Evolutionary conservation across 352 stramenopile genomes (phyloP), one percentile per base, ranked within the genome.

Genomic region (Phytophthora niederhauseri): DNA sequence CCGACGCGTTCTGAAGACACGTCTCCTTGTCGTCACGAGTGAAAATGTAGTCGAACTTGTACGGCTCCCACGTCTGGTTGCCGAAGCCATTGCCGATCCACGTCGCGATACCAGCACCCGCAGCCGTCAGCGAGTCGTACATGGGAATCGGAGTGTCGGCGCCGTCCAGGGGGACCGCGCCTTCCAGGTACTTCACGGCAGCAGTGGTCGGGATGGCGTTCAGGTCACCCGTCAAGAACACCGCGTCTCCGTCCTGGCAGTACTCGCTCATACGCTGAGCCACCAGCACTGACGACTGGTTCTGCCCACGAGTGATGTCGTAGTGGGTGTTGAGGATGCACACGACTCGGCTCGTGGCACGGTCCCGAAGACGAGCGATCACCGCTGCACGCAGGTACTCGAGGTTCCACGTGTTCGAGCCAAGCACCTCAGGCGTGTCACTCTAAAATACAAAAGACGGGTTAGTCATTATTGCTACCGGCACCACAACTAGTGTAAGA

Each of bases 251-350:
- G 0, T 61, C 30, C 46, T 85, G 26, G 41, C 84, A 91, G 41
- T 68, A 77, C 28, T 72, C 17, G 4, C 64, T 66, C 45, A 90
- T 57, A 8, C 81, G 76, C 9, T 78, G 50, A 1, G 81, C 71
- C 2, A 92, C 78, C 11, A 90, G 61, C 55, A 80, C 28, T 0
- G 81, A 84, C 22, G 78, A 90, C 54, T 90, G 50, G 30, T 76
- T 60, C 34, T 92, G 81, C 9, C 84, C 80, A 15, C 66, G 70
- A 26, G 57, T 76, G 63, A 90, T 87, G 61, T 92, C 80, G 68
- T 76, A 92, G 68, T 89, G 84, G 7, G 81, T 92, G 73, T 92
- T 90, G 30, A 92, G 75, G 52, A 89, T 85, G 67, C 80, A 90
- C 36, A 89, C 65, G 0, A 66, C 72, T 26, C 71, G 54, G 0